Conservation (phyloP, 805 yeast genomes). For the Candida easanensis region DNA sequence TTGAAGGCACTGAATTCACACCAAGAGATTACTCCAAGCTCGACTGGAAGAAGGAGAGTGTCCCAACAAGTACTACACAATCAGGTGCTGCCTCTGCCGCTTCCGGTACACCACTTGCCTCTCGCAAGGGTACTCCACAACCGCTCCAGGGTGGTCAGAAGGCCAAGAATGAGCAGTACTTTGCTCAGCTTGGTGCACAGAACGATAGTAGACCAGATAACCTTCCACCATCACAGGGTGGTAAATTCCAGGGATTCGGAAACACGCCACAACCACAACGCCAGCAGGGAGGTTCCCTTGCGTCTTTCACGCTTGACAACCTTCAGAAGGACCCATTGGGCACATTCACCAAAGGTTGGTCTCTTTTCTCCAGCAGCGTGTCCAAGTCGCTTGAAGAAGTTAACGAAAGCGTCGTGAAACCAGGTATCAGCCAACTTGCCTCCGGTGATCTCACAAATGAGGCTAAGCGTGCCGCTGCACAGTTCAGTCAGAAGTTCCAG, state of each 20-base stretch:
- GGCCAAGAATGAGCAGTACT: slow-evolving; percentile 74
- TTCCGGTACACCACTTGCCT: slow-evolving; percentile 30
- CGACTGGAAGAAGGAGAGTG: slow-evolving; percentile 24
- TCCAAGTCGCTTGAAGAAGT: slow-evolving; percentile 82
- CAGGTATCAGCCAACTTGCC: slow-evolving; percentile 78
- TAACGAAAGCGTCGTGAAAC: slow-evolving; percentile 84
- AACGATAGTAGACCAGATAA: slow-evolving; percentile 73
- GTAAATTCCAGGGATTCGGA: slow-evolving; percentile 90
- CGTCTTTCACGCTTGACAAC: slow-evolving; percentile 62
- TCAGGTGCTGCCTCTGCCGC: slow-evolving; percentile 2
- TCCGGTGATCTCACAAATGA: slow-evolving; percentile 78
- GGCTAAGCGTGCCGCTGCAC: slow-evolving; percentile 91
- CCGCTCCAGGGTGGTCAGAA: slow-evolving; percentile 29
- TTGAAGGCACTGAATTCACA: slow-evolving; percentile 66
- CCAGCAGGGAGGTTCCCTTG: slow-evolving; percentile 38
- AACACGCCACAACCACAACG: slow-evolving; percentile 57
- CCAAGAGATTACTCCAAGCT: slow-evolving; percentile 54
- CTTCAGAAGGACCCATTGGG: slow-evolving; percentile 85
- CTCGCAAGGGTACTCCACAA: slow-evolving; percentile 41
- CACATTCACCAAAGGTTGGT: slow-evolving; percentile 93
- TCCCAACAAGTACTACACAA: slow-evolving; percentile 2
- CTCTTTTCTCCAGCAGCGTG: slow-evolving; percentile 82
- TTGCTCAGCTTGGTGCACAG: slow-evolving; percentile 71
- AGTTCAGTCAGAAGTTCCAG: slow-evolving; percentile 91
- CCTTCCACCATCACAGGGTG: slow-evolving; percentile 92